Conservation (phyloP, 2,329 filamentous ascomycete genomes). For the Hypoxylon sp. region DNA sequence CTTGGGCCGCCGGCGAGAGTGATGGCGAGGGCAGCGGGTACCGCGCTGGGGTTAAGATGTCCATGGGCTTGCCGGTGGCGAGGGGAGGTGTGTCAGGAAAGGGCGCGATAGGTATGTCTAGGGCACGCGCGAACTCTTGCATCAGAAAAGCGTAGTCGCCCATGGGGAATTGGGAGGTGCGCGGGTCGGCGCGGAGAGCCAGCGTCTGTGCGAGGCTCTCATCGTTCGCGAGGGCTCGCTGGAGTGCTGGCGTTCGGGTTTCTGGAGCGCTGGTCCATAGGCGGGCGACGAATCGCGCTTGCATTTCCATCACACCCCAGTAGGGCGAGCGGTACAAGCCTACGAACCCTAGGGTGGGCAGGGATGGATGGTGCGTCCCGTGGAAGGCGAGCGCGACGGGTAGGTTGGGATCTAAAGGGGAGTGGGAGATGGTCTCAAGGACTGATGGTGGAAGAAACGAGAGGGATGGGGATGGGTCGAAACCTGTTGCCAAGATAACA, state of each 20-base stretch:
- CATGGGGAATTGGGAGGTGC: constrained; percentile 82
- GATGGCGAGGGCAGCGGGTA: constrained; percentile 61
- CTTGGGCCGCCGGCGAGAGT: constrained; percentile 47
- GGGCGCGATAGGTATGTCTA: constrained; percentile 65
- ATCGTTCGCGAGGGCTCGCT: constrained; percentile 61
- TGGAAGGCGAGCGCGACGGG: constrained; percentile 78
- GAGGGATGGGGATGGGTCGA: constrained; percentile 74
- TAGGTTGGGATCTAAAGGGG: constrained; percentile 67
- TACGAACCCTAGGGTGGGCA: constrained; percentile 81
- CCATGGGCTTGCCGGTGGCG: constrained; percentile 62
- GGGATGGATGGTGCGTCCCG: constrained; percentile 71
- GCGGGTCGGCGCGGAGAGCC: constrained; percentile 66
- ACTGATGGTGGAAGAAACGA: constrained; percentile 73
- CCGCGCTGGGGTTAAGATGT: constrained; percentile 70
- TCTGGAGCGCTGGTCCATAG: constrained; percentile 64
- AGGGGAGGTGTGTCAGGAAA: constrained; percentile 58
- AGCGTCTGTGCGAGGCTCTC: constrained; percentile 63
- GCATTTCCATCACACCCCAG: constrained; percentile 91
- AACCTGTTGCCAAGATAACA: constrained; percentile 83
- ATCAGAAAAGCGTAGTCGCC: constrained; percentile 84
- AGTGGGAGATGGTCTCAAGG: constrained; percentile 70
- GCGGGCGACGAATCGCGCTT: constrained; percentile 77
- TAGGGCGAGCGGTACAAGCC: constrained; percentile 89
- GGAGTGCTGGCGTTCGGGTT: constrained; percentile 51
- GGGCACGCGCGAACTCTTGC: constrained; percentile 75